Percentiles rank a stretch among this genome's conserved stretches.
These are phyloP conservation scores for Daldinia concentrica DNA, from an alignment of 495 filamentous ascomycete genomes.

Conservation along the genomic window DNA sequence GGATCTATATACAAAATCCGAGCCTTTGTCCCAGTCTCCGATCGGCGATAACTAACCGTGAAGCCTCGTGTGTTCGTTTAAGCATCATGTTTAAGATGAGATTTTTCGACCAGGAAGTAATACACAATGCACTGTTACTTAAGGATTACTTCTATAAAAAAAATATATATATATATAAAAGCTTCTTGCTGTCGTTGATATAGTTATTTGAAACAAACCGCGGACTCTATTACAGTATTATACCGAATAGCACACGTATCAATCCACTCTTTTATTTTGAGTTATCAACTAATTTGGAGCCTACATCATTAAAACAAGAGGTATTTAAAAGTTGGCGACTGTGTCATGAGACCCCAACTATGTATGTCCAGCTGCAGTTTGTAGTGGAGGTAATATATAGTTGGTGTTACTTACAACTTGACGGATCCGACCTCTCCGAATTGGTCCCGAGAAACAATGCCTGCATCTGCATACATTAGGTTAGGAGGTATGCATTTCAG, in stretches of 20 bases:
- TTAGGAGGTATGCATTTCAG: neutral
- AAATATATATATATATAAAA: no score
- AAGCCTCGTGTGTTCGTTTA: no score
- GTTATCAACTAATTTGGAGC: neutral
- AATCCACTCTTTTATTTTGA: neutral
- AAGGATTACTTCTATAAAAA: no score
- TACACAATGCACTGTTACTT: no score
- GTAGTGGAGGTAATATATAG: neutral
- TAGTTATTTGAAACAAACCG: no score
- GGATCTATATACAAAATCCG: neutral
- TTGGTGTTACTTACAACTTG: neutral
- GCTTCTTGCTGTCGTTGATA: no score
- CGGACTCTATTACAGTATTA: no score
- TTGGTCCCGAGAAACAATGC: neutral
- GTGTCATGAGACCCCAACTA: neutral
- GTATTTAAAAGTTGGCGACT: neutral
- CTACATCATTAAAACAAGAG: no score
- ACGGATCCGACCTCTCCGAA: neutral
- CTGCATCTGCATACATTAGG: neutral
- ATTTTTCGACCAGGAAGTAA: no score
- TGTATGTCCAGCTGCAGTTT: neutral
- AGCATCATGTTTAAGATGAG: no score
- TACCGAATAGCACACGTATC: neutral
- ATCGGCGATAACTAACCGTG: conserved; percentile 14
- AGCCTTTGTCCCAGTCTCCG: neutral